These are phyloP conservation scores for Lonicera japonica DNA, from an alignment of 129 eudicot genomes.

Conservation along the genomic window DNA sequence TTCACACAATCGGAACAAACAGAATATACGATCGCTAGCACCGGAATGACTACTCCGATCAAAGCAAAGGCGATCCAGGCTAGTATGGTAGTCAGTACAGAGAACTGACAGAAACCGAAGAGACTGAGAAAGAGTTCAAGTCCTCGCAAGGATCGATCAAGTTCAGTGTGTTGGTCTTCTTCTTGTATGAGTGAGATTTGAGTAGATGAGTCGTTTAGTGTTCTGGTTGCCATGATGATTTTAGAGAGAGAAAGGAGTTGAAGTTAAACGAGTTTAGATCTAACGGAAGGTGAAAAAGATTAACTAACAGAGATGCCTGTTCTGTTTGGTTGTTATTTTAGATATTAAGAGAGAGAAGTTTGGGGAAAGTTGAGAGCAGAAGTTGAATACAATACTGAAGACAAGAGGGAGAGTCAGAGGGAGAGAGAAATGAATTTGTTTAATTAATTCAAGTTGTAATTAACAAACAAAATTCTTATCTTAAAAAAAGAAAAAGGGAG, in stretches of 20 bases:
- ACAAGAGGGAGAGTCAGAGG: no score
- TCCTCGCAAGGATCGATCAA: constrained; percentile 17
- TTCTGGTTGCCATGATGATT: background rate
- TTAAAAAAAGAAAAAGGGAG: no score
- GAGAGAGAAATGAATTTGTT: no score
- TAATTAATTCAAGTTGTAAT: no score
- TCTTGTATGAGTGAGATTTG: background rate
- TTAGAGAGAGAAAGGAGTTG: background rate
- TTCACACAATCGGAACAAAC: constrained; percentile 35
- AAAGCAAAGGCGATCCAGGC: constrained; percentile 32
- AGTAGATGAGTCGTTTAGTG: background rate
- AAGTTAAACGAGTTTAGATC: background rate
- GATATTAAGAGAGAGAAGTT: no score
- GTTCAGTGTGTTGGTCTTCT: constrained; percentile 7
- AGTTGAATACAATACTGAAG: no score
- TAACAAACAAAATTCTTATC: no score
- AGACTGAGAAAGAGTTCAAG: constrained; percentile 27
- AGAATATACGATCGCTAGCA: constrained; percentile 14
- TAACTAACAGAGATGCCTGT: no score
- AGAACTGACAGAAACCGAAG: constrained; percentile 39
- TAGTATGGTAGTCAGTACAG: constrained; percentile 14
- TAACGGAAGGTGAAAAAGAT: no score
- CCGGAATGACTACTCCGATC: constrained; percentile 28
- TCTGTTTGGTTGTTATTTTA: background rate
- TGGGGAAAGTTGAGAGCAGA: no score